Base-by-base conservation (phyloP, 305 asterid species). In the Withania somnifera region DNA sequence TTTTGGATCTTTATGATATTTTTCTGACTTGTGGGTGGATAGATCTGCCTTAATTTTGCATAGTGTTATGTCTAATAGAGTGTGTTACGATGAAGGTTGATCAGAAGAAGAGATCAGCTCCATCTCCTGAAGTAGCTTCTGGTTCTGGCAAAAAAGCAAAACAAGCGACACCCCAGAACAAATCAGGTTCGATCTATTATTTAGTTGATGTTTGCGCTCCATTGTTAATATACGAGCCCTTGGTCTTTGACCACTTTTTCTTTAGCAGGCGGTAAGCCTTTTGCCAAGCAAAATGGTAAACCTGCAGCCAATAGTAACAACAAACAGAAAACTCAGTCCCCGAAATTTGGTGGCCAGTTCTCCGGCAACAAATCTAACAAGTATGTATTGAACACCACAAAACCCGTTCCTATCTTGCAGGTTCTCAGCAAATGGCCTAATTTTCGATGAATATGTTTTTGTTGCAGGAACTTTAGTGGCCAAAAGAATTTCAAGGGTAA, bases 71-170 rank as follows among this genome's bases (percentile, higher is more conserved):
- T 19, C 13, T 61, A 47, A 64, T n/a, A 10, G 0, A 32, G 26
- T 54, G 3, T 13, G 57, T 28, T 24, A 13, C 67, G 6, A 22
- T 32, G 14, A 64, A 82, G 71, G 28, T 42, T 36, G 78, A 84
- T 56, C 78, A 64, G 53, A 91, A 87, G 92, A 93, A 93, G 78
- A 88, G 94, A 78, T 84, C 88, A 17, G 84, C 91, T 78, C 83
- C 81, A 79, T 3, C 88, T 77, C 87, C 81, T 0, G 66, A 79
- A 64, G 79, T 52, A 56, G 60, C 86, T 42, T 87, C 89, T 7
- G 84, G 71, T 52, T 34, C 85, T 24, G 78, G 83, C 67, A 93
- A 93, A 89, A 93, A 91, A 83, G 86, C 92, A 24, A 93, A 89
- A 80, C 0, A 82, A 26, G 75, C 88, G 53, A 69, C 91, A 19